Percentiles rank a stretch among this genome's conserved stretches.
These are phyloP conservation scores for Linum tenue DNA, from an alignment of 345 rosid species.

Conservation along the genomic window DNA sequence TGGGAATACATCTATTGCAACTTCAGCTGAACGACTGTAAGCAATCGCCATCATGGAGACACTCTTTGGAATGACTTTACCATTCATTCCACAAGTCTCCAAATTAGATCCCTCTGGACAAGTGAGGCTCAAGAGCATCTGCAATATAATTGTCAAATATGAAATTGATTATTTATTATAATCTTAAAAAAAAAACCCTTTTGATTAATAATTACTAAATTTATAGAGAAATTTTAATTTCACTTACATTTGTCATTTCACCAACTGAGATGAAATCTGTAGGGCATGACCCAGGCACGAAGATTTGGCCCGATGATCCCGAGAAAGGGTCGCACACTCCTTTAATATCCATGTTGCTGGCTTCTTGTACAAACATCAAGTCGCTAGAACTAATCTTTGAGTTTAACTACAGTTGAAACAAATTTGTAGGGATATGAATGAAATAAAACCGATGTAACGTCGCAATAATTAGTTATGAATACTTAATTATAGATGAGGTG, in stretches of 20 bases:
- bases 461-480: too few relatives aligned
- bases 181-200: neutral
- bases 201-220: too few relatives aligned
- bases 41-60: conserved; percentile 35
- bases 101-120: conserved; percentile 30
- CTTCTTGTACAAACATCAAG: conserved; percentile 12
- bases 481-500: too few relatives aligned
- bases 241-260: conserved; percentile 41
- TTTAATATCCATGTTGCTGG: conserved; percentile 1
- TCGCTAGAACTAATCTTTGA: neutral
- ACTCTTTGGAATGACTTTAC: conserved; percentile 36
- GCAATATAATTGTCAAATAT: neutral
- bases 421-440: too few relatives aligned
- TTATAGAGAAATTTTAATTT: neutral
- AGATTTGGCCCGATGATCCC: conserved; percentile 33
- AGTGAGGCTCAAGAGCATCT: conserved; percentile 47
- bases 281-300: conserved; percentile 33
- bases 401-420: neutral
- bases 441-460: too few relatives aligned
- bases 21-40: conserved; percentile 36
- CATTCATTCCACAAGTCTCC: conserved; percentile 27
- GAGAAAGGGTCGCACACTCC: conserved; percentile 56
- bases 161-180: neutral
- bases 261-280: conserved; percentile 30
- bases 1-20: conserved; percentile 38